These are phyloP conservation scores for Trichoderma pleuroti DNA, from an alignment of 2,329 filamentous ascomycete species.

Conservation along the genomic window DNA sequence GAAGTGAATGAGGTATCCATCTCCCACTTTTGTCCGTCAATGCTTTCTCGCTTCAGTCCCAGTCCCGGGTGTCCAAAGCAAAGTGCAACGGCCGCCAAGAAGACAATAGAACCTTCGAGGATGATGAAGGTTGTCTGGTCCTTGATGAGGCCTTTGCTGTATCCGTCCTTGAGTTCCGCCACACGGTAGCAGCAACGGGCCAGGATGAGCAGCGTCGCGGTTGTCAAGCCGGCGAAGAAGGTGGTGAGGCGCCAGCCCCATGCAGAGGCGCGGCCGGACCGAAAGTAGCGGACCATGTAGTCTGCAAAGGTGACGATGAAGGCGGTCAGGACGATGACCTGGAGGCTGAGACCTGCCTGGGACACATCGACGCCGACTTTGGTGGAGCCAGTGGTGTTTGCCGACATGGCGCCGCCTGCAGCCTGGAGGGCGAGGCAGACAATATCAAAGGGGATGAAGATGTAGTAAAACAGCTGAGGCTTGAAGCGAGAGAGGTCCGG, in stretches of 20 bases:
- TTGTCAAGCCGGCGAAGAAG: constrained; percentile 52
- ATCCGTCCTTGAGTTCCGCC: constrained; percentile 63
- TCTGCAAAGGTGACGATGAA: constrained; percentile 49
- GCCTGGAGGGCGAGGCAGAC: constrained; percentile 57
- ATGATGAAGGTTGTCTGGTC: constrained; percentile 52
- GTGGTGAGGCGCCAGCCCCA: constrained; percentile 31
- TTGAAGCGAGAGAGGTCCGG: constrained; percentile 42
- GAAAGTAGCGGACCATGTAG: constrained; percentile 46
- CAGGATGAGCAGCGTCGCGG: constrained; percentile 58
- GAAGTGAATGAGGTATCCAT: constrained; percentile 23
- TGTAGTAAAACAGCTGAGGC: constrained; percentile 43
- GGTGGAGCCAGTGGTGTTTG: constrained; percentile 39
- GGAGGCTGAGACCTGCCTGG: constrained; percentile 54
- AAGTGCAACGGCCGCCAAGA: constrained; percentile 37
- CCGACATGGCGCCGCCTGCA: constrained; percentile 52
- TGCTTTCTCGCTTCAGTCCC: constrained; percentile 31
- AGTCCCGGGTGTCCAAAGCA: constrained; percentile 42
- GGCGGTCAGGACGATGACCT: constrained; percentile 52
- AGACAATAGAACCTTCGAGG: constrained; percentile 46
- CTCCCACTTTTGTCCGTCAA: constrained; percentile 5
- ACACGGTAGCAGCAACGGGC: constrained; percentile 62
- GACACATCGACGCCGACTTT: constrained; percentile 38
- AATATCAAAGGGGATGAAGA: constrained; percentile 54
- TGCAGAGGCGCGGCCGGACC: constrained; percentile 26
- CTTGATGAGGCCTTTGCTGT: constrained; percentile 51